Conservation (phyloP, 225 moss, liverwort and hornwort genomes). For the Marchantia polymorpha region DNA sequence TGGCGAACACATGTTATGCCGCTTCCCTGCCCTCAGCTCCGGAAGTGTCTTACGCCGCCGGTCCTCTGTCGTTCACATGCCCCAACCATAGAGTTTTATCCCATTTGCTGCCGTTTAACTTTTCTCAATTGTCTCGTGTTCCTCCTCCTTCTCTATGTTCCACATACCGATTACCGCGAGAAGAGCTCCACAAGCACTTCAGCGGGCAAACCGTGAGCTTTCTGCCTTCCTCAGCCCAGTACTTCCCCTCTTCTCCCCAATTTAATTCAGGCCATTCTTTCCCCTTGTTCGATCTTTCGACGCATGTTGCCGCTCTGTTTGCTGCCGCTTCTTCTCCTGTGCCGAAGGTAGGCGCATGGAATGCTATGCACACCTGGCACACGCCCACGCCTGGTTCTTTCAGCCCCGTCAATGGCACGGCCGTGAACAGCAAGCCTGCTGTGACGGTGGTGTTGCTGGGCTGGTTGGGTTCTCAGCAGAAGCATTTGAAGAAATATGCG, state of each 20-base stretch:
- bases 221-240: neutral
- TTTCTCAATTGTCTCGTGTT: constrained; percentile 8
- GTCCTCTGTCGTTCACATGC: constrained; percentile 15
- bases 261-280: neutral
- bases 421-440: constrained; percentile 46
- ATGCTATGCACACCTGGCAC: constrained; percentile 72
- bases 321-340: constrained; percentile 18
- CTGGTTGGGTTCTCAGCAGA: constrained; percentile 95
- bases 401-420: neutral
- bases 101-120: constrained; percentile 23
- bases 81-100: constrained; percentile 33
- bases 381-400: constrained; percentile 24
- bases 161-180: constrained; percentile 21
- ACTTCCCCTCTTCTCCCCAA: constrained; percentile 6
- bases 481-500: constrained; percentile 88
- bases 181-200: constrained; percentile 26
- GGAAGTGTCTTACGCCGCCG: constrained; percentile 25
- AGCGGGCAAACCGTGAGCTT: constrained; percentile 7
- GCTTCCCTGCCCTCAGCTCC: constrained; percentile 47
- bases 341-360: constrained; percentile 21
- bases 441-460: constrained; percentile 86
- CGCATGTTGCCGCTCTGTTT: constrained; percentile 45
- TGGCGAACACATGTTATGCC: constrained; percentile 28
- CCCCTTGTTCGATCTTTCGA: constrained; percentile 29
- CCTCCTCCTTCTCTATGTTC: constrained; percentile 10